Conservation (phyloP, 2,329 filamentous ascomycete species). For the Hypoxylon sp. region DNA sequence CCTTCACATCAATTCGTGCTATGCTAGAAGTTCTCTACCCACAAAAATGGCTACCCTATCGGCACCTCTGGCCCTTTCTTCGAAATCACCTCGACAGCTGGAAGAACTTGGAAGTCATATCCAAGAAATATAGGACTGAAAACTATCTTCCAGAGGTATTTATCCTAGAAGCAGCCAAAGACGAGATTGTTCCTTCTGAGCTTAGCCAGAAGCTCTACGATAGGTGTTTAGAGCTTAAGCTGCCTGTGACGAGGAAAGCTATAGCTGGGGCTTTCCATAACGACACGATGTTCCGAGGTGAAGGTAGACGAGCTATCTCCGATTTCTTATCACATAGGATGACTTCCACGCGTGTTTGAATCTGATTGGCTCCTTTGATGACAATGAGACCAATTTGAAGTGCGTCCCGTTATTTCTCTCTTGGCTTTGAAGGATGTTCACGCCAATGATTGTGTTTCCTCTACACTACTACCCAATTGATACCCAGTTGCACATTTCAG, state of each 20-base stretch:
- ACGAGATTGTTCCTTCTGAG: constrained; percentile 69
- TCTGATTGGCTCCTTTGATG: constrained; percentile 18
- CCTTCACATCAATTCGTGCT: constrained; percentile 76
- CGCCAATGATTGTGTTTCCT: not conserved
- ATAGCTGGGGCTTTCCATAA: constrained; percentile 68
- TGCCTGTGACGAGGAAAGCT: constrained; percentile 60
- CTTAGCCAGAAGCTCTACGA: constrained; percentile 62
- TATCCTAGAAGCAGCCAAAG: constrained; percentile 69
- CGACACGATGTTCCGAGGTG: constrained; percentile 63
- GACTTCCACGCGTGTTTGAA: constrained; percentile 25
- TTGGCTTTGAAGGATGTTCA: not conserved
- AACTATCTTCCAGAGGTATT: constrained; percentile 56
- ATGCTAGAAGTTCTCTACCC: constrained; percentile 82
- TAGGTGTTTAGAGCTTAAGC: constrained; percentile 62
- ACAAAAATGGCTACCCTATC: constrained; percentile 83
- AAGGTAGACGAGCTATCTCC: constrained; percentile 61
- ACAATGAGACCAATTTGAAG: constrained; percentile 9
- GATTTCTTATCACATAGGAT: constrained; percentile 56
- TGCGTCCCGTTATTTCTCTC: not conserved
- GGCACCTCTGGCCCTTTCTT: constrained; percentile 79
- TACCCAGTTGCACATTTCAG: not conserved
- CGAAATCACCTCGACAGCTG: constrained; percentile 72
- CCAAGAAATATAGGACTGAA: constrained; percentile 48
- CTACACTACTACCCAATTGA: not conserved
- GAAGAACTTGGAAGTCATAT: constrained; percentile 63